Base-by-base conservation (phyloP, 2,329 filamentous ascomycete genomes). In the Monascus ruber region DNA sequence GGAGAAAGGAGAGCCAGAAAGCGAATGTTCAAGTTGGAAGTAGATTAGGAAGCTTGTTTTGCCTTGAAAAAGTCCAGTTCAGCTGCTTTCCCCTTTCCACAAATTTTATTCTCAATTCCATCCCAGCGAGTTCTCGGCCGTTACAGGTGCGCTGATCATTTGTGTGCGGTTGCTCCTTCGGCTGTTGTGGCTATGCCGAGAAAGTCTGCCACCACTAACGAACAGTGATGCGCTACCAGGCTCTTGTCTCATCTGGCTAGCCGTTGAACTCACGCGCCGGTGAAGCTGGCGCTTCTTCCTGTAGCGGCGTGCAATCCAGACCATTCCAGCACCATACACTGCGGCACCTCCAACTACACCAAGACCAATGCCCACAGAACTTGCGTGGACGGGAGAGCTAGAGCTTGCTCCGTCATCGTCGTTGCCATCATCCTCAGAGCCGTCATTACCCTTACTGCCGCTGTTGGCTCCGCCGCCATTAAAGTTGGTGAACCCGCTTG, bases 321-420 rank as follows among this genome's bases (percentile, higher is more conserved):
- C 89, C 88, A 95, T 94, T 60, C 85, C 87, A 8, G 83, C 85
- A 55, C 87, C 88, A 51, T 94, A 94, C n/a, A 86, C 80, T 37
- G 81, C 83, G 33, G 85, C 85, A 54, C 87, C 80, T 33, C 76
- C 75, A 27, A 88, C 77, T 25, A 85, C 82, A 52, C 85, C 85
- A 24, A 85, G 72, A 41, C 82, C 85, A 53, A 94, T 83, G 54
- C 65, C 76, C 47, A 69, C 76, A 53, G 69, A 81, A 60, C 61
- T 68, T 27, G 60, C 53, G 37, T 56, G 58, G 32, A 57, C 50
- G 36, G 58, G 58, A 24, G 57, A 54, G 42, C 48, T 56, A 51
- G 62, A 63, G 35, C 67, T 68, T 40, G 74, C 71, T 33, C 71
- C 70, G 37, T 68, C 72, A 38, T 67, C 66, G 34, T 58, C 64